A percentile compares a stretch with the other conserved stretches of the same genome.
These are phyloP conservation scores for Naganishia liquefaciens DNA, from an alignment of 1,284 basidiomycete genomes.

Conservation along the genomic window DNA sequence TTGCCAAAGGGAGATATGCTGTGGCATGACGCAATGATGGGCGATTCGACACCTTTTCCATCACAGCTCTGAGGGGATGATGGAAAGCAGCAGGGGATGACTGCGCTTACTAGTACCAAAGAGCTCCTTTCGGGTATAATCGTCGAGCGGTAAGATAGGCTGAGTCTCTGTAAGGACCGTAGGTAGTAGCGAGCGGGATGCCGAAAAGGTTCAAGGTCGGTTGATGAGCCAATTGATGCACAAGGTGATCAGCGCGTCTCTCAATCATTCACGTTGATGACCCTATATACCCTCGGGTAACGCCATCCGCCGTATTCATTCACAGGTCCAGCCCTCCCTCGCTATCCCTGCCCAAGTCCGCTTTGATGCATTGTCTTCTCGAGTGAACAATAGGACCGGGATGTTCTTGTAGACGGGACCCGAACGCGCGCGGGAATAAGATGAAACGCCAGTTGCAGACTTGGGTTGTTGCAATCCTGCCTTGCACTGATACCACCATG, in stretches of 20 bases:
- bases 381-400: conserved; percentile 3
- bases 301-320: not conserved
- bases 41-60: conserved; percentile 22
- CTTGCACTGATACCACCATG: too few relatives aligned
- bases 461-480: not conserved
- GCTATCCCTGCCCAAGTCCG: not conserved
- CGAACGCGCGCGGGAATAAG: conserved; percentile 1
- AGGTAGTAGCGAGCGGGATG: conserved; percentile 4
- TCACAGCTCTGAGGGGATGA: not conserved
- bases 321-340: not conserved
- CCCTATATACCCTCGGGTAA: conserved; percentile 3
- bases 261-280: conserved; percentile 12
- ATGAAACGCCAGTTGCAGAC: conserved; percentile 2
- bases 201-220: not conserved
- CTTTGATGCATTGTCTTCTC: conserved; percentile 3
- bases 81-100: not conserved
- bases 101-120: not conserved
- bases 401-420: not conserved
- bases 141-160: not conserved
- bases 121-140: conserved; percentile 13
- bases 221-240: conserved; percentile 15
- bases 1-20: not conserved
- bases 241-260: not conserved
- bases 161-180: conserved; percentile 16
- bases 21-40: conserved; percentile 7